These are phyloP conservation scores for Gracilaria gracilis DNA, from an alignment of 23 red algal genomes.

Conservation along the genomic window DNA sequence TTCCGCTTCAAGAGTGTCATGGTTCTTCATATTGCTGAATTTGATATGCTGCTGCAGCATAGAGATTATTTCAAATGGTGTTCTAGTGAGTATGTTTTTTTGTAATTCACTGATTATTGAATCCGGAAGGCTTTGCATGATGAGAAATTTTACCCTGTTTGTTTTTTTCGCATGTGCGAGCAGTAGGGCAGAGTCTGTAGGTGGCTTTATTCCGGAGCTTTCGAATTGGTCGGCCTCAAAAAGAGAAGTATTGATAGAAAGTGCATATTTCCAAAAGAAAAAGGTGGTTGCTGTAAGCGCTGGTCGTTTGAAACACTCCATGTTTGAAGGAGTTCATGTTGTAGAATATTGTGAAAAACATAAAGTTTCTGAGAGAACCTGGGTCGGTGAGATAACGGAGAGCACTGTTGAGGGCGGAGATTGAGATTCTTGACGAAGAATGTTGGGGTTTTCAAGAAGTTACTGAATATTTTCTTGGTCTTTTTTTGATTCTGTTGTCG, in stretches of 20 bases:
- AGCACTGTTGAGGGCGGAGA: not conserved
- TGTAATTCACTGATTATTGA: not conserved
- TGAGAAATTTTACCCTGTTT: not conserved
- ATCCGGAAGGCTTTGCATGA: not conserved
- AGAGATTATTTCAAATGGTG: not conserved
- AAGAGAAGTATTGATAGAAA: not conserved
- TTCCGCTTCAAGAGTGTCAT: not conserved
- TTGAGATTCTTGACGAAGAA: not conserved
- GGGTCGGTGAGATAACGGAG: too few species aligned
- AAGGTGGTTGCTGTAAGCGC: not conserved
- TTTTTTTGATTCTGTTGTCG: not conserved
- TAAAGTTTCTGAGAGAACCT: too few species aligned
- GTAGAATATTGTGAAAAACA: too few species aligned
- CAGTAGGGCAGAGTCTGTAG: not conserved
- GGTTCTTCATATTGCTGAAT: not conserved
- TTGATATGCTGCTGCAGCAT: not conserved
- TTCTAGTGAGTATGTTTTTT: not conserved
- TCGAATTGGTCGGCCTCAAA: not conserved
- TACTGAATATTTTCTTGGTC: not conserved
- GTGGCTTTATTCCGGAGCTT: not conserved
- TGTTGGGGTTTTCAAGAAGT: not conserved
- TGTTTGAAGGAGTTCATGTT: too few species aligned
- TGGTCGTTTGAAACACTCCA: not conserved
- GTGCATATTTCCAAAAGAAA: not conserved
- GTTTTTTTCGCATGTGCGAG: not conserved